phyloP scores from a whole-genome alignment of 495 filamentous ascomycete species.

The Podospora pseudoanserina region DNA sequence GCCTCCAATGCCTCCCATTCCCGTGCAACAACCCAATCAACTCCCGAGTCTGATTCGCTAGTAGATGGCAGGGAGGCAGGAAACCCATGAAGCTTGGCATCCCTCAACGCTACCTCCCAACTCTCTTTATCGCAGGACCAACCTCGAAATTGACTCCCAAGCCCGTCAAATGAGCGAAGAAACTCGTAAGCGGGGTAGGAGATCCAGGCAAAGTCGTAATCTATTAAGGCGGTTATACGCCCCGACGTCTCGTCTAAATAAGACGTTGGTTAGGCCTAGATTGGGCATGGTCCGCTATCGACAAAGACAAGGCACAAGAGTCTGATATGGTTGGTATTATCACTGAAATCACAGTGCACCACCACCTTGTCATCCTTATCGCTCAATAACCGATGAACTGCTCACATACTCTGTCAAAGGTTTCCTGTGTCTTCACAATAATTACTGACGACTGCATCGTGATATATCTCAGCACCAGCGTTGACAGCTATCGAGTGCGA shows the following conservation, averaged over 20 bases:
- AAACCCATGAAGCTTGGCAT: conserved; percentile 14
- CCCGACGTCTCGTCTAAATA: conserved; percentile 8
- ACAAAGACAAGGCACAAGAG: not conserved
- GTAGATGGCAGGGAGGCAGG: conserved; percentile 8
- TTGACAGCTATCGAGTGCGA: too few species aligned
- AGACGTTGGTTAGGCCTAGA: conserved; percentile 10
- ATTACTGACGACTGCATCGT: too few species aligned
- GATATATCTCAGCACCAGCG: too few species aligned
- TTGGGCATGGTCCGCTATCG: not conserved
- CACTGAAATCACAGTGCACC: conserved; percentile 10
- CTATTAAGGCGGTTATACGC: conserved; percentile 11
- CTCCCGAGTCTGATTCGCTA: not conserved
- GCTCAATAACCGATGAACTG: not conserved
- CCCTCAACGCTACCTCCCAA: conserved; percentile 1
- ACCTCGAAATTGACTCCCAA: conserved; percentile 8
- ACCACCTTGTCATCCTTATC: not conserved
- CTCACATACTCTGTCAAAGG: too few species aligned
- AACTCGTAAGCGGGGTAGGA: conserved; percentile 7
- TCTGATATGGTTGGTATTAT: not conserved
- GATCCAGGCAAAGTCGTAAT: conserved; percentile 15
- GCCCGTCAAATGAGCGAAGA: conserved; percentile 1
- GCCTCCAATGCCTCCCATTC: conserved; percentile 10
- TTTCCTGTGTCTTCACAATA: too few species aligned
- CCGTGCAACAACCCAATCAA: conserved; percentile 10
- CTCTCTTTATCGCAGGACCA: conserved; percentile 11